A percentile compares a stretch with the other conserved stretches of the same genome.
phyloP scores from a whole-genome alignment of 2,329 filamentous ascomycete genomes.

The Arthrocladium fulminans region DNA sequence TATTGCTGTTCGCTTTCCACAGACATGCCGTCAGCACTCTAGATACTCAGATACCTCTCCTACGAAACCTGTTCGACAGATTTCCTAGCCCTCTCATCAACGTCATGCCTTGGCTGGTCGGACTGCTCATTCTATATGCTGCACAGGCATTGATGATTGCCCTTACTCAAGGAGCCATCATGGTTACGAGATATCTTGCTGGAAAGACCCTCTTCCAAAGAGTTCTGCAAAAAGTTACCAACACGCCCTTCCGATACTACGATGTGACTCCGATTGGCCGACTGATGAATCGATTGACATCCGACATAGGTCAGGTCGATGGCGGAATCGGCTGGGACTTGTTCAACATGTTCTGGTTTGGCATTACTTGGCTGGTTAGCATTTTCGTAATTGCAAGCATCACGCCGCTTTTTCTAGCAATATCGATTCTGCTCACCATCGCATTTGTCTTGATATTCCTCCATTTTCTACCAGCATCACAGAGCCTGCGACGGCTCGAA shows the following conservation, averaged over 20 bases:
- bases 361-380: slow-evolving; percentile 62
- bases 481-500: slow-evolving; percentile 72
- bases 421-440: slow-evolving; percentile 58
- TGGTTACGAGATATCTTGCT: slow-evolving; percentile 70
- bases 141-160: slow-evolving; percentile 52
- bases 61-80: slow-evolving; percentile 34
- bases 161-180: slow-evolving; percentile 56
- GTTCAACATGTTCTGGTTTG: slow-evolving; percentile 59
- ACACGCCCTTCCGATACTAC: slow-evolving; percentile 81
- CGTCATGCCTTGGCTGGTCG: slow-evolving; percentile 64
- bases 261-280: slow-evolving; percentile 82
- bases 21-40: slow-evolving; percentile 18
- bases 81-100: slow-evolving; percentile 60
- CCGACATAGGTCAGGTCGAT: slow-evolving; percentile 82
- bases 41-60: slow-evolving; percentile 22
- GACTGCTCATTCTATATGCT: slow-evolving; percentile 59
- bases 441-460: slow-evolving; percentile 67
- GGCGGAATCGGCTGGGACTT: slow-evolving; percentile 73
- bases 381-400: slow-evolving; percentile 70
- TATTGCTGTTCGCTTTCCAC: slow-evolving; percentile 19
- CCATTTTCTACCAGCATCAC: slow-evolving; percentile 71
- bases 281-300: slow-evolving; percentile 84
- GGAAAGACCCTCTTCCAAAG: slow-evolving; percentile 65
- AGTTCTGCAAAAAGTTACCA: slow-evolving; percentile 64
- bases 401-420: slow-evolving; percentile 65